phyloP scores from a whole-genome alignment of 352 stramenopile genomes.

The Globisporangium alternatum region DNA sequence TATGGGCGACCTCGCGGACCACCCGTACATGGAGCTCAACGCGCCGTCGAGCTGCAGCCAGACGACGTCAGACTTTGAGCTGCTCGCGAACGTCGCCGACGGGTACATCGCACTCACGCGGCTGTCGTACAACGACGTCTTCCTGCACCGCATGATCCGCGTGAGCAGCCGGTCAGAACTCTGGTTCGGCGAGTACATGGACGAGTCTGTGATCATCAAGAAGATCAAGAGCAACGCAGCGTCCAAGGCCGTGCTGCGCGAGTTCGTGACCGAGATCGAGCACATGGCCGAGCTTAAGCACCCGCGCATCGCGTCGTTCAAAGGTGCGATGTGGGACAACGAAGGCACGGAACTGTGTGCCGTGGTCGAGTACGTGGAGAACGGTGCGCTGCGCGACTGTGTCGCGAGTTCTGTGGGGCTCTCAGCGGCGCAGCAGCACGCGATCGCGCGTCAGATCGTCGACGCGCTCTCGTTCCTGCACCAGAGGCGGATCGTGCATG shows the following conservation, averaged over 20 bases:
- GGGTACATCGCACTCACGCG: conserved; percentile 66
- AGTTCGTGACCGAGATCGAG: conserved; percentile 82
- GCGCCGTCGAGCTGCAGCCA: conserved; percentile 53
- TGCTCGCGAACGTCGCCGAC: conserved; percentile 61
- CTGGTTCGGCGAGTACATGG: conserved; percentile 69
- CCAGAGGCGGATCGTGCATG: conserved; percentile 69
- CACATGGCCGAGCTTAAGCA: conserved; percentile 71
- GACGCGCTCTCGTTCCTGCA: conserved; percentile 67
- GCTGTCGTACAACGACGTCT: conserved; percentile 71
- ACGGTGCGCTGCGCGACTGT: conserved; percentile 60
- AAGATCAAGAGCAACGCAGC: conserved; percentile 79
- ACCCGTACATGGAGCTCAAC: conserved; percentile 57
- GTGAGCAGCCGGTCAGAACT: conserved; percentile 71
- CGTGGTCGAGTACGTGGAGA: conserved; percentile 67
- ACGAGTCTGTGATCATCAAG: conserved; percentile 68
- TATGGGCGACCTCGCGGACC: conserved; percentile 54
- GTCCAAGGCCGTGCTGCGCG: conserved; percentile 56
- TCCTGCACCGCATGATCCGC: conserved; percentile 67
- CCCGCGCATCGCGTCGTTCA: conserved; percentile 64
- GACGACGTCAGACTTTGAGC: conserved; percentile 71
- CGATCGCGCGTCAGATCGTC: conserved; percentile 67
- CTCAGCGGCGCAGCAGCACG: conserved; percentile 59
- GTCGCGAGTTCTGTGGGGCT: conserved; percentile 38
- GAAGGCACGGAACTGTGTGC: conserved; percentile 68
- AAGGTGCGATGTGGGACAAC: conserved; percentile 70